These are phyloP conservation scores for Senna tora DNA, from an alignment of 306 rosid species.

Conservation along the genomic window DNA sequence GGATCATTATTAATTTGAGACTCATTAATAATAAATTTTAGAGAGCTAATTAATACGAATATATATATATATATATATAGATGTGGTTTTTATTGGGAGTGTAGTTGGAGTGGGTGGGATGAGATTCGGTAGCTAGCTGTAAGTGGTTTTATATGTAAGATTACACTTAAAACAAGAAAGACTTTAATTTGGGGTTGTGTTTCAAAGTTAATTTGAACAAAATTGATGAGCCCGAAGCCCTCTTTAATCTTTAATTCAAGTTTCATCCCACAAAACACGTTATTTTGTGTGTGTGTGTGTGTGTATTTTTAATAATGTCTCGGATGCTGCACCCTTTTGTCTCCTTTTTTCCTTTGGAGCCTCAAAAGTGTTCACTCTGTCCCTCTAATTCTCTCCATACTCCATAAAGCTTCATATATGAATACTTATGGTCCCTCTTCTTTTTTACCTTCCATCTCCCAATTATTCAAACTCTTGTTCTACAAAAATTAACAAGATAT, in stretches of 20 bases:
- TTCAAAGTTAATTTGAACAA: constrained; percentile 35
- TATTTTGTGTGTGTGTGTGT: constrained; percentile 4
- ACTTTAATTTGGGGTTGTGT: constrained; percentile 33
- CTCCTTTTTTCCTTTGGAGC: constrained; percentile 48
- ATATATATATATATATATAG: not conserved
- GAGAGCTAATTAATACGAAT: too few relatives aligned
- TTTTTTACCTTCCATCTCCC: constrained; percentile 34
- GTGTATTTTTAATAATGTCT: constrained; percentile 36
- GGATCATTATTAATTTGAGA: constrained; percentile 19
- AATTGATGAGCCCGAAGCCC: constrained; percentile 50
- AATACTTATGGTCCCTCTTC: constrained; percentile 7
- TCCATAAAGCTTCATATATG: constrained; percentile 5
- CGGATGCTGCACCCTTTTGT: constrained; percentile 53
- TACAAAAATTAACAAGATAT: too few relatives aligned
- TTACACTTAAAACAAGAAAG: constrained; percentile 54
- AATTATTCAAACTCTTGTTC: not conserved
- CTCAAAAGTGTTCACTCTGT: constrained; percentile 34
- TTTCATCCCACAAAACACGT: constrained; percentile 69
- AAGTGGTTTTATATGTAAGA: constrained; percentile 22
- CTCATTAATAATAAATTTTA: too few relatives aligned
- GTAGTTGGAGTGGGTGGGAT: constrained; percentile 41
- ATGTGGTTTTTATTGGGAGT: constrained; percentile 13
- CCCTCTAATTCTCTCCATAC: constrained; percentile 38
- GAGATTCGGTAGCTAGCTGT: constrained; percentile 54
- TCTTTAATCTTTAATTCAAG: too few relatives aligned